phyloP scores from a whole-genome alignment of 83 land plant species.

The Diphasiastrum complanatum region DNA sequence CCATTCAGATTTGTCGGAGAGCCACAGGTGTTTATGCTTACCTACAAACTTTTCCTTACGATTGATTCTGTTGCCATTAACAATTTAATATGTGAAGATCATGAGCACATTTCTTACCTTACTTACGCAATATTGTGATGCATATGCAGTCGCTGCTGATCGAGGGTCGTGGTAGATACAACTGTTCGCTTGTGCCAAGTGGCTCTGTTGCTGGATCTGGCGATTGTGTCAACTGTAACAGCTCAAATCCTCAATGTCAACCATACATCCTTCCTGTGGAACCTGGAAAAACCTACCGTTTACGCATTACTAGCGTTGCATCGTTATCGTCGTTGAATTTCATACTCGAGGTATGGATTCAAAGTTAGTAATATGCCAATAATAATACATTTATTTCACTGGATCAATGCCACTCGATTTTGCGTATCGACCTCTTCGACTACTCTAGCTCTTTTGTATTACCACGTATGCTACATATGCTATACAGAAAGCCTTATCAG shows the following conservation, averaged over 20 bases:
- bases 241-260: conserved; percentile 22
- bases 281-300: conserved; percentile 52
- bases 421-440: too few species aligned
- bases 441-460: neutral
- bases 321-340: conserved; percentile 67
- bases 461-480: too few species aligned
- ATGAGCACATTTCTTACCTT: neutral
- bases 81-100: neutral
- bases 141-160: conserved; percentile 55
- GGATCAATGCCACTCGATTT: too few species aligned
- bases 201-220: conserved; percentile 1
- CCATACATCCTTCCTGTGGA: conserved; percentile 40
- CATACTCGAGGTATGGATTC: conserved; percentile 54
- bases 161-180: conserved; percentile 61
- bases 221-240: conserved; percentile 19
- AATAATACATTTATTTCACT: too few species aligned
- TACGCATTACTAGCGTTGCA: conserved; percentile 67
- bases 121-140: neutral
- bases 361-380: too few species aligned
- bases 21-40: conserved; percentile 46
- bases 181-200: conserved; percentile 42
- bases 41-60: neutral
- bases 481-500: too few species aligned
- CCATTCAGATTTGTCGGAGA: conserved; percentile 73
- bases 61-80: neutral